Evolutionary conservation across 148 eudicot species (phyloP), one percentile per base, ranked within the genome.

Genomic region (Diospyros lotus): DNA sequence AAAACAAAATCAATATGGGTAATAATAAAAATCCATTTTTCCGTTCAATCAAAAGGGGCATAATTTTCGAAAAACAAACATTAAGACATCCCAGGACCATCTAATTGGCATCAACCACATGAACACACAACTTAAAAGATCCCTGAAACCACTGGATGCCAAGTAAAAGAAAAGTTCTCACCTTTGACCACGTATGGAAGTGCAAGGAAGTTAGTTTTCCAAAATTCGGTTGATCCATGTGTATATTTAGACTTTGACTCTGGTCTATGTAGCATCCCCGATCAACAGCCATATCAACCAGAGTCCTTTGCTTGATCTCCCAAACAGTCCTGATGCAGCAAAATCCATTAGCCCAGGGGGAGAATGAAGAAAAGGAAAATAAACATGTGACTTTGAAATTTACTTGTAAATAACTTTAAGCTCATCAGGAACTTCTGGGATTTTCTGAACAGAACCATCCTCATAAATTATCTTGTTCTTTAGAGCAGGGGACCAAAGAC

Each of bases 381-480:
- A 68, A 39, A 18, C 12, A 11, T 56, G 4, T 6, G 13, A 10
- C 28, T 3, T 91, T 82, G 17, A 59, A 39, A 54, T 17, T 7
- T 86, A 93, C 97, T 90, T 93, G 87, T 90, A 93, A 51, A 93
- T 87, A 5, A 71, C 71, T 85, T 85, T 87, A 6, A 95, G 84
- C 9, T 89, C 91, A 10, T 79, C 84, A 48, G 98, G 97, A 73
- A 95, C 82, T 78, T 89, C 94, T 59, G 84, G 78, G 14, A 89
- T 87, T 51, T 87, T 89, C 82, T 88, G 97, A 72, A 95, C 91
- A 48, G 98, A 95, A 72, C 98, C 98, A 83, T 86, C 76, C 44
- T 92, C 96, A 48, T 88, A 86, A n/a, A 95, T 82, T 40, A 95
- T 90, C 80, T 81, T 75, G 75, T 95, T 95, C 90, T 95, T 95